These are phyloP conservation scores for Staphylotrichum tortipilum DNA, from an alignment of 495 filamentous ascomycete species.

Conservation along the genomic window DNA sequence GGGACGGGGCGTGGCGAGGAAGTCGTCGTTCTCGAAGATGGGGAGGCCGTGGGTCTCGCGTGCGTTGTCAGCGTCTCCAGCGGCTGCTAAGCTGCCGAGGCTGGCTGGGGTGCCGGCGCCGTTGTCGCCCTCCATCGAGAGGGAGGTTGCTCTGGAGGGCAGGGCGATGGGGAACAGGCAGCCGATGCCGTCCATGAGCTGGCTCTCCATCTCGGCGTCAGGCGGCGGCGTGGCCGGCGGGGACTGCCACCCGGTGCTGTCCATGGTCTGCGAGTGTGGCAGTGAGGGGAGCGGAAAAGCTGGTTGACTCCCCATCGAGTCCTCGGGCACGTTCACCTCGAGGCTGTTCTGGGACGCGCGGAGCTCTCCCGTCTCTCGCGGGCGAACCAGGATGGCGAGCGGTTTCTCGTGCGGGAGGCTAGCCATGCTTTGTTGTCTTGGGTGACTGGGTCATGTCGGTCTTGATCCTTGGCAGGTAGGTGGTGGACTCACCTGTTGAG, in stretches of 20 bases:
- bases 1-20: slow-evolving; percentile 85
- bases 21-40: slow-evolving; percentile 42
- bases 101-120: not conserved
- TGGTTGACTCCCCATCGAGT: not conserved
- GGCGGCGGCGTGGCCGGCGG: slow-evolving; percentile 12
- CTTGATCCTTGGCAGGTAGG: not conserved
- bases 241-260: not conserved
- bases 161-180: slow-evolving; percentile 4
- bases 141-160: slow-evolving; percentile 7
- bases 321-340: not conserved
- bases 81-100: too few relatives aligned
- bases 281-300: not conserved
- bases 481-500: not conserved
- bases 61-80: not conserved
- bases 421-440: not conserved
- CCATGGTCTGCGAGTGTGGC: not conserved
- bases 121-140: slow-evolving; percentile 11
- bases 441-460: not conserved
- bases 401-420: not conserved
- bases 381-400: not conserved
- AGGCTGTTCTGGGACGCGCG: not conserved
- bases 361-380: not conserved
- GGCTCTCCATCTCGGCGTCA: not conserved
- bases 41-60: not conserved
- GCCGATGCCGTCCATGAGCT: slow-evolving; percentile 14